These are phyloP conservation scores for Sphagnurus paluster DNA, from an alignment of 1,284 basidiomycete species.

Conservation along the genomic window DNA sequence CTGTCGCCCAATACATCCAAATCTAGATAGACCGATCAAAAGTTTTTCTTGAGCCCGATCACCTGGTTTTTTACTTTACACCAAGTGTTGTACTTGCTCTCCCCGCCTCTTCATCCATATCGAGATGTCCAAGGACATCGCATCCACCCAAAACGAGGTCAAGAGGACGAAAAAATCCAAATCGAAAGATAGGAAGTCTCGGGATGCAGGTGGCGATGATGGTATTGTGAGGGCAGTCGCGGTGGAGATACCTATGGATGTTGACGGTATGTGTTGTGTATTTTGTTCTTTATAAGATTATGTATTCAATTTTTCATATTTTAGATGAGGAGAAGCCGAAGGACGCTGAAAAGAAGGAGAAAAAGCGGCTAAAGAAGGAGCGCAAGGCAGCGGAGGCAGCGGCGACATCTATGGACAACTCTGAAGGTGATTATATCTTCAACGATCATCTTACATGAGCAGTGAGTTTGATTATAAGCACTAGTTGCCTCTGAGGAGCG, in stretches of 20 bases:
- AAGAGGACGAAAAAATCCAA: constrained; percentile 16
- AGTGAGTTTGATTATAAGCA: not conserved
- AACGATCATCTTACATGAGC: not conserved
- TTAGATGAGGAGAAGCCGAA: constrained; percentile 5
- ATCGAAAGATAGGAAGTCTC: constrained; percentile 18
- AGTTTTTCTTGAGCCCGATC: constrained; percentile 8
- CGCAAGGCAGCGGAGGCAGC: constrained; percentile 22
- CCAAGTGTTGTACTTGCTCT: too few species aligned
- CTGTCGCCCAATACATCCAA: too few species aligned
- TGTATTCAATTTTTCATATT: not conserved
- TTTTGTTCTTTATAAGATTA: too few species aligned
- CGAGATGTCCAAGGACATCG: constrained; percentile 15
- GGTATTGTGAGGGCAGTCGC: too few species aligned
- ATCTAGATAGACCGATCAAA: constrained; percentile 1
- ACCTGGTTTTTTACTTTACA: not conserved
- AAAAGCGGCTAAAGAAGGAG: constrained; percentile 24
- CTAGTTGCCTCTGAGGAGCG: constrained; percentile 16
- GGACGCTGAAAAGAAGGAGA: constrained; percentile 18
- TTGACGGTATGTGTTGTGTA: not conserved
- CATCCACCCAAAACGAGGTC: not conserved
- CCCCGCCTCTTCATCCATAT: not conserved
- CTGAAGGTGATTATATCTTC: constrained; percentile 12
- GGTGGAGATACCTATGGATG: constrained; percentile 4
- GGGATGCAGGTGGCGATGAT: constrained; percentile 5
- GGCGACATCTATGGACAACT: constrained; percentile 11